Evolutionary conservation across 2,329 filamentous ascomycete genomes (phyloP), one percentile per base, ranked within the genome.

Genomic region (Whalleya microplaca): DNA sequence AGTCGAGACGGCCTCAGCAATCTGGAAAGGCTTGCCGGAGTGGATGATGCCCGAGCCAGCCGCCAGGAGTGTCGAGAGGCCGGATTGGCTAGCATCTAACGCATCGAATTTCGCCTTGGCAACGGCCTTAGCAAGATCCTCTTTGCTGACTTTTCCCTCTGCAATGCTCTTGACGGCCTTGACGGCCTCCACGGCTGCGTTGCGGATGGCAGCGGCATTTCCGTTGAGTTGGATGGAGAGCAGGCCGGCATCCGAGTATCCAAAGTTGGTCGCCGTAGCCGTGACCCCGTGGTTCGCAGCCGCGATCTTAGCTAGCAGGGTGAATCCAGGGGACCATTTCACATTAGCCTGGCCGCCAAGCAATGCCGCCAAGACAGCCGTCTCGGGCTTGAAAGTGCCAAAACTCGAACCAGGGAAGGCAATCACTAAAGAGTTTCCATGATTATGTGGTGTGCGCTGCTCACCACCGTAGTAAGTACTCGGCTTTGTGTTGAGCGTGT

Each of bases 241-340:
- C 46, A 99, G 89, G 69, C 95, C 94, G 64, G 95, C 91, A 72
- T 99, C 95, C 16, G 94, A 96, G 85, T 97, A 99, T 64, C 88
- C 84, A 65, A 87, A 80, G 64, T 95, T 94, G 69, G 87, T 84
- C 62, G 94, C 91, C 40, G 84, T 82, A 69, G 92, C 84, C 49
- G 81, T 83, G 62, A 90, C 85, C 64, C 86, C 85, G 40, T 87
- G 81, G 69, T 85, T 80, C 45, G 83, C 81, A 60, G 87, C 81
- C 55, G 87, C 84, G 59, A 88, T 89, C 82, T 96, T 93, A 72
- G 90, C 84, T 58, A 99, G 85, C 60, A 97, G 83, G 57, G 91
- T 94, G 84, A 96, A 98, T 68, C 95, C 95, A 62, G 91, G 80
- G 50, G 91, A 88, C 94, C 94, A 99, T 83, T 98, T 99, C 82